phyloP scores from a whole-genome alignment of 371 early-diverging fungal genomes.

The Umbelopsis sp. region DNA sequence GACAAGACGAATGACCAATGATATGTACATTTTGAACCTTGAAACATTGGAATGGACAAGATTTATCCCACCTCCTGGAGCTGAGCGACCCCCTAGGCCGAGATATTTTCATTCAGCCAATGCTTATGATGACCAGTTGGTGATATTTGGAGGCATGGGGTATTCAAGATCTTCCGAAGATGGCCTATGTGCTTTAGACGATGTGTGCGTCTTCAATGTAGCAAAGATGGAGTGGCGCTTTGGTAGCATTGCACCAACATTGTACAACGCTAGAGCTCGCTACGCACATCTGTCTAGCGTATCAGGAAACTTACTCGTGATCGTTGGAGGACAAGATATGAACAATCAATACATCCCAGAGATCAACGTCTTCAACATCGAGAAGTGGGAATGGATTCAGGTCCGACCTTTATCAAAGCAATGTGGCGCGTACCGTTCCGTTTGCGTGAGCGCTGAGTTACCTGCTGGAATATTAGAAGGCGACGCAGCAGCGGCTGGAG shows the following conservation, averaged over 20 bases:
- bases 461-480: not conserved
- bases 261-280: constrained; percentile 67
- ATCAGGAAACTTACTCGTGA: constrained; percentile 58
- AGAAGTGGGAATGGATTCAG: constrained; percentile 64
- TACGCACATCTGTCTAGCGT: constrained; percentile 76
- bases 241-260: constrained; percentile 48
- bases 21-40: constrained; percentile 71
- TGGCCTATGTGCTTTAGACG: constrained; percentile 64
- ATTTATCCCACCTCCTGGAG: constrained; percentile 48
- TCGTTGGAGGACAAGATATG: constrained; percentile 83
- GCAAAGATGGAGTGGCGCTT: constrained; percentile 63
- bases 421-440: constrained; percentile 77
- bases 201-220: constrained; percentile 69
- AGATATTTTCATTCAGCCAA: constrained; percentile 82
- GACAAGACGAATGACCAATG: constrained; percentile 71
- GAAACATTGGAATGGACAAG: constrained; percentile 66
- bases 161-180: constrained; percentile 34
- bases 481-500: not conserved
- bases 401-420: constrained; percentile 65
- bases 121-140: constrained; percentile 53
- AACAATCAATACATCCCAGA: constrained; percentile 76
- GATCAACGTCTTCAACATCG: constrained; percentile 74
- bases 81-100: constrained; percentile 54
- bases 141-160: constrained; percentile 64
- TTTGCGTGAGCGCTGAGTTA: constrained; percentile 47